Conservation (phyloP, 1,284 basidiomycete genomes). For the Schizophyllum amplum region DNA sequence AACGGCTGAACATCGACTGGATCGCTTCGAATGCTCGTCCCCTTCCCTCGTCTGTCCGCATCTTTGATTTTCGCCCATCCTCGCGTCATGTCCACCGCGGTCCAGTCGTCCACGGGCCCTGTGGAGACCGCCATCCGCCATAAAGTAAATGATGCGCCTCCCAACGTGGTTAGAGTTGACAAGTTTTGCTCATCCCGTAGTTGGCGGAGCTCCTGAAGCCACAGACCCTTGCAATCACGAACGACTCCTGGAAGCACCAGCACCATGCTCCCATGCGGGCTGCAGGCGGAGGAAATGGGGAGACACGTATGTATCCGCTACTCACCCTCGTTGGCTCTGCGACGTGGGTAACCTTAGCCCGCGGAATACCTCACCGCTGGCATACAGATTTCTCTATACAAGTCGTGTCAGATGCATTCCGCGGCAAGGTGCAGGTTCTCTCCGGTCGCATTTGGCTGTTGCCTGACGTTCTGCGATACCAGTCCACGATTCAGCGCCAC, state of each 20-base stretch:
- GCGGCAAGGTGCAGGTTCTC: conserved; percentile 50
- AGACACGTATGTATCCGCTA: conserved; percentile 52
- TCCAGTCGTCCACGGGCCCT: conserved; percentile 24
- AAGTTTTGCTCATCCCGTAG: conserved; percentile 26
- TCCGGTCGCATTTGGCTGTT: conserved; percentile 1
- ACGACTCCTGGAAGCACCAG: conserved; percentile 72
- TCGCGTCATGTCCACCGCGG: neutral
- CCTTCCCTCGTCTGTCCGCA: too few species aligned
- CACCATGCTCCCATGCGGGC: conserved; percentile 71
- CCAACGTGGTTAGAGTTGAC: conserved; percentile 13
- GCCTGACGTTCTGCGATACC: conserved; percentile 3
- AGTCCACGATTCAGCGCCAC: conserved; percentile 73
- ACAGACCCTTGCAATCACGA: conserved; percentile 52
- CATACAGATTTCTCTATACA: conserved; percentile 65
- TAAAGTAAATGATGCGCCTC: conserved; percentile 35
- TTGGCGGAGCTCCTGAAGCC: conserved; percentile 46
- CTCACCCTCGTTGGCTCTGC: conserved; percentile 11
- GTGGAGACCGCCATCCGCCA: conserved; percentile 40
- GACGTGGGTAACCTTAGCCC: conserved; percentile 8
- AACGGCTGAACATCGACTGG: too few species aligned
- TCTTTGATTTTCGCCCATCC: neutral
- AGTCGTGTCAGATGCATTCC: conserved; percentile 62
- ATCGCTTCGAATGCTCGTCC: too few species aligned
- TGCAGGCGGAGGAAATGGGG: conserved; percentile 45
- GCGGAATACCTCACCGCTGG: conserved; percentile 8